These are phyloP conservation scores for Dendrobium chrysotoxum DNA, from an alignment of 106 monocot genomes.

Conservation along the genomic window DNA sequence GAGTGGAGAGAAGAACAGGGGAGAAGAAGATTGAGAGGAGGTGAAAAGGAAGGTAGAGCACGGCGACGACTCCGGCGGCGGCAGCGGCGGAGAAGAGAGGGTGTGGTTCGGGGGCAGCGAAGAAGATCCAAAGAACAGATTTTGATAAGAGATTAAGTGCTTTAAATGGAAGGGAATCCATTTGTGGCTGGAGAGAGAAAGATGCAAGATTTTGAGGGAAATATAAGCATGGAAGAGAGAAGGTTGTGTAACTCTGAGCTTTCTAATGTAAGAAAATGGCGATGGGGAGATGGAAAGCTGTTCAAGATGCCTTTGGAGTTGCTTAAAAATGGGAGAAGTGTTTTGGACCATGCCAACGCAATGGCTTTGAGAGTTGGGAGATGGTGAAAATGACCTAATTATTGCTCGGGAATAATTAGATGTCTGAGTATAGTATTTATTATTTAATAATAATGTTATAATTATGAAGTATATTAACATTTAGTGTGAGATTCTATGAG, in stretches of 20 bases:
- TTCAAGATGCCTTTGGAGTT: slow-evolving; percentile 2
- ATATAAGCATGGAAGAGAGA: not conserved
- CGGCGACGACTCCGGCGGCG: slow-evolving; percentile 24
- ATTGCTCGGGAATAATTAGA: no score
- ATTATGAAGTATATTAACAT: no score
- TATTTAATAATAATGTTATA: no score
- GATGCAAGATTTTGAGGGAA: not conserved
- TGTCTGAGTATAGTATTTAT: no score
- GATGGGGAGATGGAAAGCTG: not conserved
- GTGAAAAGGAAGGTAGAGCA: slow-evolving; percentile 45
- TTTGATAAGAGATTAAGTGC: not conserved
- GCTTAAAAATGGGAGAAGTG: not conserved
- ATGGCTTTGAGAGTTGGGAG: no score
- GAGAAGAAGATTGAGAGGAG: slow-evolving; percentile 36
- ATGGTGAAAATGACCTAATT: no score
- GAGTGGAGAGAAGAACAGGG: slow-evolving; percentile 41
- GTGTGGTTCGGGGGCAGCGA: slow-evolving; percentile 13
- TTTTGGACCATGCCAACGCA: not conserved
- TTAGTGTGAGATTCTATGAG: no score
- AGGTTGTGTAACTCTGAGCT: not conserved
- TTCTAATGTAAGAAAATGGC: not conserved
- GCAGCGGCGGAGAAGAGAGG: slow-evolving; percentile 32
- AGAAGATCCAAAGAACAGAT: not conserved
- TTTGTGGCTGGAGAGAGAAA: not conserved
- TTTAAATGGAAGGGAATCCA: not conserved